These are phyloP conservation scores for Cymbomonas tetramitiformis DNA, from an alignment of 139 green algal genomes.

Conservation along the genomic window DNA sequence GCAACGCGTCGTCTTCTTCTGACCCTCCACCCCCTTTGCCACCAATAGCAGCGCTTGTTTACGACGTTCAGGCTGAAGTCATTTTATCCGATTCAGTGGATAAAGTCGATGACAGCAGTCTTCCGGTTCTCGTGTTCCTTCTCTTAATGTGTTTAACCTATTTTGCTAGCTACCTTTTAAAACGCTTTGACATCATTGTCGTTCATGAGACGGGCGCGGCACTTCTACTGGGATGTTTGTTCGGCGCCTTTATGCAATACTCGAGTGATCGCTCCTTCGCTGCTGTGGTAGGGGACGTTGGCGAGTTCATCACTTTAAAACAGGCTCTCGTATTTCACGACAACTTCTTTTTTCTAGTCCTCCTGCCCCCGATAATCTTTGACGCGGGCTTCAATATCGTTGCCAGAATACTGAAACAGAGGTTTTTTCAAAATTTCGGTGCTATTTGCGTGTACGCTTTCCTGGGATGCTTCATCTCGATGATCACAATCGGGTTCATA, in stretches of 20 bases:
- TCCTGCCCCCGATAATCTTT: conserved; percentile 70
- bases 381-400: conserved; percentile 56
- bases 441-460: conserved; percentile 52
- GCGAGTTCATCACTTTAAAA: conserved; percentile 6
- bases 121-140: too few relatives aligned
- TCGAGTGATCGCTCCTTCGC: not conserved
- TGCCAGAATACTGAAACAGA: too few relatives aligned
- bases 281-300: conserved; percentile 1
- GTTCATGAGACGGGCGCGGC: conserved; percentile 25
- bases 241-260: conserved; percentile 15
- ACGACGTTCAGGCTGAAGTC: too few relatives aligned
- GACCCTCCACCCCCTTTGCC: too few relatives aligned
- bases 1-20: too few relatives aligned
- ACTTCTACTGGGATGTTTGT: conserved; percentile 22
- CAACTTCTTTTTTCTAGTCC: conserved; percentile 55
- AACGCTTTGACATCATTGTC: not conserved
- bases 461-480: conserved; percentile 43
- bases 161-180: too few relatives aligned
- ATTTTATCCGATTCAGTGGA: too few relatives aligned
- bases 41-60: too few relatives aligned
- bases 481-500: conserved; percentile 41
- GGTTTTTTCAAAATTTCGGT: conserved; percentile 45
- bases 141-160: too few relatives aligned
- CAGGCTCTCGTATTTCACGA: conserved; percentile 22
- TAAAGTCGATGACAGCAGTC: too few relatives aligned